Conservation (phyloP, 495 filamentous ascomycete genomes). For the Xylaria acuta region DNA sequence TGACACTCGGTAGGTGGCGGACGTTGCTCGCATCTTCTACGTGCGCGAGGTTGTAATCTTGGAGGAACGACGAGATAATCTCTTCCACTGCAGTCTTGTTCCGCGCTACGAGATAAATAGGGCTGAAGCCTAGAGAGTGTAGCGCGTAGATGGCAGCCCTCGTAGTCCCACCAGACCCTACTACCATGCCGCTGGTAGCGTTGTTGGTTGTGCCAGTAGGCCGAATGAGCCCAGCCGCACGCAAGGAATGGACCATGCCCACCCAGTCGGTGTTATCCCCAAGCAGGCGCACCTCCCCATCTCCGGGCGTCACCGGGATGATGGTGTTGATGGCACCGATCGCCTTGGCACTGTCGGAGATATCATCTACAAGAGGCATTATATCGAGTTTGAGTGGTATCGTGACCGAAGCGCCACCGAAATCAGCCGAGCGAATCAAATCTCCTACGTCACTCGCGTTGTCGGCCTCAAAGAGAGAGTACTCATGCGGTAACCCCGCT, state of each 20-base stretch:
- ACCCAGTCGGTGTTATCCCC: constrained; percentile 98
- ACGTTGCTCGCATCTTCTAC: constrained; percentile 57
- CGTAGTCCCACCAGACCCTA: constrained; percentile 91
- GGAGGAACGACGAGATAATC: constrained; percentile 75
- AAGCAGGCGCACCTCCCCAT: constrained; percentile 59
- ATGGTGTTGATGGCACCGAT: constrained; percentile 98
- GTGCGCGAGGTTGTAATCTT: constrained; percentile 73
- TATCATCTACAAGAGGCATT: constrained; percentile 78
- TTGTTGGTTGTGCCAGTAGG: constrained; percentile 40
- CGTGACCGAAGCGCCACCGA: constrained; percentile 93
- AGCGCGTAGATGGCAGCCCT: constrained; percentile 91
- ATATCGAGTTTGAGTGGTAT: constrained; percentile 94
- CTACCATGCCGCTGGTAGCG: constrained; percentile 67
- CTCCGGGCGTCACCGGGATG: constrained; percentile 51
- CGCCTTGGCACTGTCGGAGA: constrained; percentile 75
- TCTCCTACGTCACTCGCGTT: constrained; percentile 66
- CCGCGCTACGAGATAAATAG: constrained; percentile 87
- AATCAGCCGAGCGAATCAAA: constrained; percentile 72
- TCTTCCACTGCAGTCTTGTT: constrained; percentile 67
- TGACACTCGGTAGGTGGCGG: constrained; percentile 68
- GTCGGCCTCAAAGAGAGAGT: constrained; percentile 79
- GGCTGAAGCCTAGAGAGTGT: constrained; percentile 78
- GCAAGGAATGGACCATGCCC: constrained; percentile 86
- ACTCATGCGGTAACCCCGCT: constrained; percentile 86
- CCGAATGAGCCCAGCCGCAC: constrained; percentile 66